phyloP scores from a whole-genome alignment of 2,329 filamentous ascomycete genomes.

The Cladosporium sp. region DNA sequence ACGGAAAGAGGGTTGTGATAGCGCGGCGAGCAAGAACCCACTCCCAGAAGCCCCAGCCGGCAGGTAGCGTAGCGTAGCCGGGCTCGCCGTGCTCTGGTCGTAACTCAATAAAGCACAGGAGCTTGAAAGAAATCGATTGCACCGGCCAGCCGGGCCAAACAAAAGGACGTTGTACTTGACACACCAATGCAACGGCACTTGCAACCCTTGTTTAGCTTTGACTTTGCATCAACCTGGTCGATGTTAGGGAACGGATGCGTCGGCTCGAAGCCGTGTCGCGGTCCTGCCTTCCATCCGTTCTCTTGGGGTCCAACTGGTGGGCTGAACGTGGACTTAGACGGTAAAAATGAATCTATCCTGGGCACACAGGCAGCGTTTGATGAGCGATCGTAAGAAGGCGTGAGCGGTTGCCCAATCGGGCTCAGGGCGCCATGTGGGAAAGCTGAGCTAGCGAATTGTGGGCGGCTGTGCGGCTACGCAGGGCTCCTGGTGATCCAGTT shows the following conservation, averaged over 20 bases:
- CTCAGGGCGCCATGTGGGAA: constrained; percentile 4
- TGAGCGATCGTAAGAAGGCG: constrained; percentile 2
- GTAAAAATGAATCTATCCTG: constrained; percentile 1
- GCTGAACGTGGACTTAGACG: background rate
- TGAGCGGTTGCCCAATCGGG: background rate
- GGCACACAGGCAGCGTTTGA: constrained; percentile 1
- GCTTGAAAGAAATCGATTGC: too few species aligned
- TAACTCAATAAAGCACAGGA: background rate
- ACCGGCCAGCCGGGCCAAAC: too few species aligned
- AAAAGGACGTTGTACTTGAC: constrained; percentile 3
- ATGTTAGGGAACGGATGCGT: background rate
- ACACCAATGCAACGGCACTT: constrained; percentile 3
- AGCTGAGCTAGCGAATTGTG: constrained; percentile 5
- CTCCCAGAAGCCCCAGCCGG: background rate
- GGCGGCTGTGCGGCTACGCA: background rate
- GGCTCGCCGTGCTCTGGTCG: constrained; percentile 1
- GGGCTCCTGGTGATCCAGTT: background rate
- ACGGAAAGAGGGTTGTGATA: constrained; percentile 4
- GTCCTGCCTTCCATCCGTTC: background rate
- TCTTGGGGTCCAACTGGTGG: background rate
- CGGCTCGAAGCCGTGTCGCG: constrained; percentile 2
- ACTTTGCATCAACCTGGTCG: too few species aligned
- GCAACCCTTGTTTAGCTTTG: constrained; percentile 9
- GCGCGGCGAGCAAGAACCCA: background rate
- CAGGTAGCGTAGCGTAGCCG: background rate